phyloP scores from a whole-genome alignment of 257 asterid genomes.

The Capsicum chinense region DNA sequence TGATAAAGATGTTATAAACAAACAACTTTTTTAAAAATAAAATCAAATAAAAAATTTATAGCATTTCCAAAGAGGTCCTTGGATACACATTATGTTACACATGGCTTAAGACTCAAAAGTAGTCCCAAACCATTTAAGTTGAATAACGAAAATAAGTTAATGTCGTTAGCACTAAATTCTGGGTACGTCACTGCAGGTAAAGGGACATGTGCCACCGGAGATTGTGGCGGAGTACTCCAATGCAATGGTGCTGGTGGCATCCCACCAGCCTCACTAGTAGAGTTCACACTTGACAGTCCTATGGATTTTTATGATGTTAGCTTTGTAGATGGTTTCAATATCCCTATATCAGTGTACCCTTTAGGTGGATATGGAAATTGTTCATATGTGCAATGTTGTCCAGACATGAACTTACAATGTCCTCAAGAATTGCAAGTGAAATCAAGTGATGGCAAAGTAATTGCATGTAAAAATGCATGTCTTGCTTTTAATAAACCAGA shows the following conservation, averaged over 20 bases:
- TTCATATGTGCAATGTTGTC: conserved; percentile 42
- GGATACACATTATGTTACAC: no score
- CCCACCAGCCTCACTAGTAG: conserved; percentile 74
- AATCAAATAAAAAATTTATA: no score
- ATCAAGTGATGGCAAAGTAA: conserved; percentile 33
- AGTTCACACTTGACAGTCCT: conserved; percentile 64
- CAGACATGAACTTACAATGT: conserved; percentile 54
- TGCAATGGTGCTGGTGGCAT: conserved; percentile 60
- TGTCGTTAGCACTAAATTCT: neutral
- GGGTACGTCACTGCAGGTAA: neutral
- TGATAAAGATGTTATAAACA: no score
- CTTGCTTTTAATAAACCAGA: conserved; percentile 52
- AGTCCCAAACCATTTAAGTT: neutral
- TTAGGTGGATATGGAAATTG: conserved; percentile 55
- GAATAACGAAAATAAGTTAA: neutral
- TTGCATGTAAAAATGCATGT: conserved; percentile 71
- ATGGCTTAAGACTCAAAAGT: no score
- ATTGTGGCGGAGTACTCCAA: conserved; percentile 56
- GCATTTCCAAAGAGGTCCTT: no score
- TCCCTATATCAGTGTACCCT: conserved; percentile 53
- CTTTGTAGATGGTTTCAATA: conserved; percentile 61
- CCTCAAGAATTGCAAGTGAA: conserved; percentile 50
- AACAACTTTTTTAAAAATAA: no score
- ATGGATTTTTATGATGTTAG: conserved; percentile 70
- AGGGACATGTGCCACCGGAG: conserved; percentile 65